Evolutionary conservation across 208 protist species (phyloP).

Genomic region (Trypanosoma lewisi): DNA sequence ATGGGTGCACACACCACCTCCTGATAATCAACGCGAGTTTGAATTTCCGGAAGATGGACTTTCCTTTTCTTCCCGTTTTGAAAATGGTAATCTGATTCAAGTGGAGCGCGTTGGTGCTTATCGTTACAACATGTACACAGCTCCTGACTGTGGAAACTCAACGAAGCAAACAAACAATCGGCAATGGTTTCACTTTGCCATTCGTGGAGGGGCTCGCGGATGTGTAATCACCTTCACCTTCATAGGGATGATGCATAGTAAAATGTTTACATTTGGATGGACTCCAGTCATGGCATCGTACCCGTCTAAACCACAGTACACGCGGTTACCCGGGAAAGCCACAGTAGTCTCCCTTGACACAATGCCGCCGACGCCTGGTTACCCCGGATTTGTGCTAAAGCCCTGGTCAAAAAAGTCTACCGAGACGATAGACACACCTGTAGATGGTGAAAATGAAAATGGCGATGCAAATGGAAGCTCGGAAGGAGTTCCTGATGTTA

Average conservation of each 20-base stretch:
- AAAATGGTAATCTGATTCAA: conserved; percentile 89
- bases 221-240: conserved; percentile 58
- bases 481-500: conserved; percentile 19
- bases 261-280: conserved; percentile 87
- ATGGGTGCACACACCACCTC: conserved; percentile 67
- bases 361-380: conserved; percentile 81
- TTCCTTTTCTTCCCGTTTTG: conserved; percentile 87
- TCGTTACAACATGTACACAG: conserved; percentile 75
- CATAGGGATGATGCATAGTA: conserved; percentile 81
- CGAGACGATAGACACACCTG: conserved; percentile 23
- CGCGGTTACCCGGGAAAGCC: conserved; percentile 59
- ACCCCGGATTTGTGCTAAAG: conserved; percentile 65
- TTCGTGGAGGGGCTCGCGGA: conserved; percentile 70
- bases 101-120: conserved; percentile 71
- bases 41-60: conserved; percentile 84
- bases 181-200: conserved; percentile 93
- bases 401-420: conserved; percentile 16
- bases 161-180: conserved; percentile 83
- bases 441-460: conserved; percentile 14
- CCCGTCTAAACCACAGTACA: conserved; percentile 60
- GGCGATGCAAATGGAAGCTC: conserved; percentile 14
- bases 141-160: conserved; percentile 84
- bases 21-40: conserved; percentile 87
- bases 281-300: conserved; percentile 71
- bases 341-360: conserved; percentile 49